A percentile compares a stretch with the other conserved stretches of the same genome.
phyloP scores from a whole-genome alignment of 179 eudicot species.

The Beta corolliflora region DNA sequence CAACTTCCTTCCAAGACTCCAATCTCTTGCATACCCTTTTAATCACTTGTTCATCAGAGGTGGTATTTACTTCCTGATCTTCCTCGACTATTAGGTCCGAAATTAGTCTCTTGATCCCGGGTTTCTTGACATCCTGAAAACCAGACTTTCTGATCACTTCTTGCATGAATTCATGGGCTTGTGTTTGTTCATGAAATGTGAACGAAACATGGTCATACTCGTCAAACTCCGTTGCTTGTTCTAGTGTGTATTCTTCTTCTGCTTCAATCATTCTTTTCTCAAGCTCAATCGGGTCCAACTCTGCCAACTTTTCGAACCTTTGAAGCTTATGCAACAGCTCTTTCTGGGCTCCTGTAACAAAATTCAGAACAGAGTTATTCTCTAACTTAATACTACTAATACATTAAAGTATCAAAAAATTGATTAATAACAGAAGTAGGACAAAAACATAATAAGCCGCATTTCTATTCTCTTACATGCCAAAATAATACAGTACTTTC shows the following conservation, averaged over 20 bases:
- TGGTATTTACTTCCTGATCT: slow-evolving; percentile 25
- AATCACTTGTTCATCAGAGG: slow-evolving; percentile 29
- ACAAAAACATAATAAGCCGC: too few species aligned
- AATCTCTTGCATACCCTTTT: slow-evolving; percentile 55
- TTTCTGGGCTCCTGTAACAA: slow-evolving; percentile 64
- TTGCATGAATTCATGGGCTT: slow-evolving; percentile 27
- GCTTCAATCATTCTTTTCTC: slow-evolving; percentile 62
- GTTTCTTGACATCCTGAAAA: slow-evolving; percentile 25
- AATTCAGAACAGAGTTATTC: neutral
- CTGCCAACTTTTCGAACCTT: slow-evolving; percentile 77
- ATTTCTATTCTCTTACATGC: too few species aligned
- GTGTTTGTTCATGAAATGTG: slow-evolving; percentile 18
- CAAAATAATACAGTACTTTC: too few species aligned
- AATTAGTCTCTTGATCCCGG: slow-evolving; percentile 62
- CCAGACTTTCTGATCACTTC: slow-evolving; percentile 32
- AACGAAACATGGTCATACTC: slow-evolving; percentile 20
- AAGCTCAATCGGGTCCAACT: slow-evolving; percentile 73
- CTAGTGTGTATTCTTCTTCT: slow-evolving; percentile 29
- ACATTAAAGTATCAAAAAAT: neutral
- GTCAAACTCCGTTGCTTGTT: slow-evolving; percentile 10
- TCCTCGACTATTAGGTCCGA: slow-evolving; percentile 61
- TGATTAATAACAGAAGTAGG: too few species aligned
- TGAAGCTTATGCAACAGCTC: slow-evolving; percentile 65
- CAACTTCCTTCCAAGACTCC: slow-evolving; percentile 66
- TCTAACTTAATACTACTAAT: neutral